These are phyloP conservation scores for Chlorella sp. DNA, from an alignment of 139 green algal species.

Conservation along the genomic window DNA sequence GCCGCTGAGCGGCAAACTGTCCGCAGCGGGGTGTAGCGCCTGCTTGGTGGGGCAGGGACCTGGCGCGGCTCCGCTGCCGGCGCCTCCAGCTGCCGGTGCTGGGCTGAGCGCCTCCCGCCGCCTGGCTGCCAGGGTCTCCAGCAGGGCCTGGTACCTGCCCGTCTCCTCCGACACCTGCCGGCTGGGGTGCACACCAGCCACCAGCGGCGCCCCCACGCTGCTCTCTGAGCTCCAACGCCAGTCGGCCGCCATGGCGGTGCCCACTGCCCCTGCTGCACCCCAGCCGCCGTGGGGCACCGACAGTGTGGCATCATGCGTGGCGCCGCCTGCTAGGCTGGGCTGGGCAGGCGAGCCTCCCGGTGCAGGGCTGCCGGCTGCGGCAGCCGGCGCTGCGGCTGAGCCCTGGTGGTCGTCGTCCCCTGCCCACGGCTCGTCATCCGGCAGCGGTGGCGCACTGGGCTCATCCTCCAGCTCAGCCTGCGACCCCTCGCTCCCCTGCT, in stretches of 20 bases:
- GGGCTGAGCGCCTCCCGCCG: background rate
- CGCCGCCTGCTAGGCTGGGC: background rate
- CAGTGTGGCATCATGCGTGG: background rate
- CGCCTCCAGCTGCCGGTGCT: background rate
- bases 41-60: background rate
- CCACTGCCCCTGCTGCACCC: background rate
- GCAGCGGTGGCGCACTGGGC: background rate
- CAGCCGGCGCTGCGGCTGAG: background rate
- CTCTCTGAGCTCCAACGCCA: background rate
- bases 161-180: background rate
- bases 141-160: background rate
- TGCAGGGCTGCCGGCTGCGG: background rate
- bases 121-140: background rate
- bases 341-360: background rate
- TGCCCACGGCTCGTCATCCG: background rate
- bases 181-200: background rate
- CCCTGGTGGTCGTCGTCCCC: background rate
- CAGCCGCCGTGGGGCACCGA: background rate
- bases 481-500: background rate
- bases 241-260: background rate
- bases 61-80: background rate
- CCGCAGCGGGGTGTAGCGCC: background rate
- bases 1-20: background rate
- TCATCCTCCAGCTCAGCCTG: background rate
- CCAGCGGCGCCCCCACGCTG: background rate